Evolutionary conservation across 2,329 filamentous ascomycete genomes (phyloP).

Genomic region (Xylaria sp.): DNA sequence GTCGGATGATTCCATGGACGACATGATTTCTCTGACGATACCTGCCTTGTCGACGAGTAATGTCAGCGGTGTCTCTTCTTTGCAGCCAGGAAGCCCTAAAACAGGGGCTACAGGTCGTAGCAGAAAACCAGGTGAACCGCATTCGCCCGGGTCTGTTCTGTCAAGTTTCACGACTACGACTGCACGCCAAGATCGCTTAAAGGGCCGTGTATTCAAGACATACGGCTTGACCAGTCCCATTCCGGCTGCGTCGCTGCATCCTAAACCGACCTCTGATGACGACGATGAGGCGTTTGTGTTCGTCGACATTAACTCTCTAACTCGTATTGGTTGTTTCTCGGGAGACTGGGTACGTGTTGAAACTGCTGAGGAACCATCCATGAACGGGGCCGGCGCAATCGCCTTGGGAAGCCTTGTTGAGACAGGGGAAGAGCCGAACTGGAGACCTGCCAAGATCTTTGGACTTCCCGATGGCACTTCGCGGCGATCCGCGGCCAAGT

Average conservation of each 20-base stretch:
- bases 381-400: constrained; percentile 60
- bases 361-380: constrained; percentile 65
- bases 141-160: constrained; percentile 82
- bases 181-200: constrained; percentile 63
- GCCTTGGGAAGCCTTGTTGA: constrained; percentile 62
- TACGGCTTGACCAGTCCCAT: constrained; percentile 70
- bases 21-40: constrained; percentile 83
- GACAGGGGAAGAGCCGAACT: constrained; percentile 57
- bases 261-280: constrained; percentile 68
- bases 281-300: constrained; percentile 88
- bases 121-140: constrained; percentile 62
- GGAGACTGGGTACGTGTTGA: constrained; percentile 94
- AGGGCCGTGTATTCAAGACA: constrained; percentile 77
- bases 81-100: constrained; percentile 76
- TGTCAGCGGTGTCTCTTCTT: constrained; percentile 72
- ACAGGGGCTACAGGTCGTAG: constrained; percentile 67
- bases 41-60: constrained; percentile 73
- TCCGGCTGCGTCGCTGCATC: constrained; percentile 73
- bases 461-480: constrained; percentile 75
- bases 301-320: constrained; percentile 79
- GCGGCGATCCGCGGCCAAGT: constrained; percentile 54
- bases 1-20: constrained; percentile 87
- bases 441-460: constrained; percentile 84
- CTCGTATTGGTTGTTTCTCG: constrained; percentile 91
- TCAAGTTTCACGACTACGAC: constrained; percentile 85